Evolutionary conservation across 768 basidiomycete species (phyloP).

Genomic region (Pleurotus giganteus): DNA sequence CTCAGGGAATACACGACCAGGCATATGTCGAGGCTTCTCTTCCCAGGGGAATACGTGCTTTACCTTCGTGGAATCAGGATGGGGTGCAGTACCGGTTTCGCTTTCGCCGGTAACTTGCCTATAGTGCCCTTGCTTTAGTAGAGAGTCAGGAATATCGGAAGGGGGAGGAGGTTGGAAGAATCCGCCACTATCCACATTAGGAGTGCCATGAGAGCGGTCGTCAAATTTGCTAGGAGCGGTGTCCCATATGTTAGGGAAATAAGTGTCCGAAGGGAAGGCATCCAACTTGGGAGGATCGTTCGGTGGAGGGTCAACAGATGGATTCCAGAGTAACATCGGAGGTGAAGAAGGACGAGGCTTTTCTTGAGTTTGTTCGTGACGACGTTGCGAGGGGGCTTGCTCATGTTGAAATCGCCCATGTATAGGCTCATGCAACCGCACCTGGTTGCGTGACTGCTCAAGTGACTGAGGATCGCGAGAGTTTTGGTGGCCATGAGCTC

Average conservation of each 20-base stretch:
- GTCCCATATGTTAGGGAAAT: conserved; percentile 90
- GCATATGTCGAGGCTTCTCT: conserved; percentile 61
- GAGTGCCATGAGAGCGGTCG: conserved; percentile 32
- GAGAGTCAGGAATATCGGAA: conserved; percentile 61
- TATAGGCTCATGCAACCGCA: no score
- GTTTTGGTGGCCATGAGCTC: no score
- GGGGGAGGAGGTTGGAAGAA: conserved; percentile 64
- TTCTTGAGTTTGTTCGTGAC: conserved; percentile 22
- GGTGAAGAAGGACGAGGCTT: conserved; percentile 53
- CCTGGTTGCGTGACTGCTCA: no score
- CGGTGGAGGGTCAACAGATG: conserved; percentile 78
- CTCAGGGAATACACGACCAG: conserved; percentile 73
- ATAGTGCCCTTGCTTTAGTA: conserved; percentile 76
- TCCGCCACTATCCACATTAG: conserved; percentile 38
- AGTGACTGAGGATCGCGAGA: no score
- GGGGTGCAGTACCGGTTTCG: conserved; percentile 38
- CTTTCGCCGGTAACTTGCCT: conserved; percentile 54
- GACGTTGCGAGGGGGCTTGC: conserved; percentile 18
- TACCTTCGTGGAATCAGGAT: conserved; percentile 71
- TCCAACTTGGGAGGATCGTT: conserved; percentile 49
- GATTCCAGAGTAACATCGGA: conserved; percentile 76
- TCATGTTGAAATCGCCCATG: no score
- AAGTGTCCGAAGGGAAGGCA: conserved; percentile 70
- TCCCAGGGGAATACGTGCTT: conserved; percentile 96
- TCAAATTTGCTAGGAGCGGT: conserved; percentile 42